Evolutionary conservation across 805 yeast species (phyloP).

Genomic region (Ogataea henricii): DNA sequence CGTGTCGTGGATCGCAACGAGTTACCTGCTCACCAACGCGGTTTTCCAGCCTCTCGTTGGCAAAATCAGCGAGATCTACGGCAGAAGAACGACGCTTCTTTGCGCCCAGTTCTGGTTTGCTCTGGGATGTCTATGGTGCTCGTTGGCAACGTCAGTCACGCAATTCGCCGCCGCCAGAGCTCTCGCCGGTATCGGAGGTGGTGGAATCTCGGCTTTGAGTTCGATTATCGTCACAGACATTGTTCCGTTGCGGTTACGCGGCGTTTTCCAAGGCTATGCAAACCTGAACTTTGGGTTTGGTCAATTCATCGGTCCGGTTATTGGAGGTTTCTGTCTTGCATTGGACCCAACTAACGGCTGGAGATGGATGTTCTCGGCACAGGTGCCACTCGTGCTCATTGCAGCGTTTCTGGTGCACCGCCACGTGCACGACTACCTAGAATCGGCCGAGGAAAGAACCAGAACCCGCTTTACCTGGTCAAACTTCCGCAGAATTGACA

Average conservation of each 20-base stretch:
- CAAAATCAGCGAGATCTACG: slow-evolving; percentile 64
- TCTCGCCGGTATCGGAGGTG: slow-evolving; percentile 60
- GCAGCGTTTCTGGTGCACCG: slow-evolving; percentile 29
- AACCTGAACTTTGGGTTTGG: slow-evolving; percentile 40
- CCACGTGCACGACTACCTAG: slow-evolving; percentile 37
- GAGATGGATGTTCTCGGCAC: slow-evolving; percentile 46
- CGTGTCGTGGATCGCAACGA: slow-evolving; percentile 72
- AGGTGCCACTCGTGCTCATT: slow-evolving; percentile 40
- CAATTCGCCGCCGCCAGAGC: slow-evolving; percentile 54
- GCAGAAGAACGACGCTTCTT: slow-evolving; percentile 49
- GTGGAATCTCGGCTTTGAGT: slow-evolving; percentile 53
- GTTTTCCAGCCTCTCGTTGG: slow-evolving; percentile 79
- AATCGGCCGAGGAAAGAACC: slow-evolving; percentile 25
- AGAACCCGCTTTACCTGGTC: slow-evolving; percentile 34
- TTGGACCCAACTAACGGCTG: slow-evolving; percentile 40
- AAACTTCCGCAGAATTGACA: slow-evolving; percentile 41
- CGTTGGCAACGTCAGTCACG: slow-evolving; percentile 42
- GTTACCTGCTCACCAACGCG: slow-evolving; percentile 66
- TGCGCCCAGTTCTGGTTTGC: slow-evolving; percentile 47
- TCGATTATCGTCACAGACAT: slow-evolving; percentile 58
- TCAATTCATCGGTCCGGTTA: slow-evolving; percentile 46
- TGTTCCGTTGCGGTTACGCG: slow-evolving; percentile 54
- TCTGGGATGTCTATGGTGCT: slow-evolving; percentile 46
- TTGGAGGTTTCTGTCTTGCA: slow-evolving; percentile 43
- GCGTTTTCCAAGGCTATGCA: slow-evolving; percentile 54